Conservation (phyloP, 306 rosid genomes). For the Macrotyloma uniflorum region DNA sequence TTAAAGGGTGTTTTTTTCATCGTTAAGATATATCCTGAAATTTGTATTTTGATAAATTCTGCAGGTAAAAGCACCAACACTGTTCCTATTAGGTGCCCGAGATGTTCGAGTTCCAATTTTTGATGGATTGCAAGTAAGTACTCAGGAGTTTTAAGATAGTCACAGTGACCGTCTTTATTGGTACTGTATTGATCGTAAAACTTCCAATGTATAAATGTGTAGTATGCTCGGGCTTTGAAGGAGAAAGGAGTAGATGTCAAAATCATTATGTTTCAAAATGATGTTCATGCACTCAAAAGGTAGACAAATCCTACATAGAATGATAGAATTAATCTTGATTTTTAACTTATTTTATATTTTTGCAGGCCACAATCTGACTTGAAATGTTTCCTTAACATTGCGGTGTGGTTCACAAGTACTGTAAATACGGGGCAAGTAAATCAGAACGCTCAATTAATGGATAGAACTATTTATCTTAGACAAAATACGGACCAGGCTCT, state of each 20-base stretch:
- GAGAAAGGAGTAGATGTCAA: constrained; percentile 73
- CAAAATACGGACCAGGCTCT: neutral
- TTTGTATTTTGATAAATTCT: constrained; percentile 28
- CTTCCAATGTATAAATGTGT: constrained; percentile 8
- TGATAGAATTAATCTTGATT: neutral
- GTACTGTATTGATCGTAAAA: neutral
- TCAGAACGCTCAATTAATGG: neutral
- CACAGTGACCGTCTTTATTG: neutral
- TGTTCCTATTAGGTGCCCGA: constrained; percentile 79
- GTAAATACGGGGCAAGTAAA: constrained; percentile 42
- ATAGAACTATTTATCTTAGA: neutral
- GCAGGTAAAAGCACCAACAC: constrained; percentile 83
- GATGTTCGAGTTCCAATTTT: constrained; percentile 75
- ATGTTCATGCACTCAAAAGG: constrained; percentile 75
- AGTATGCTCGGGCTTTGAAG: constrained; percentile 76
- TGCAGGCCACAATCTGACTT: constrained; percentile 83
- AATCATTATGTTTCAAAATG: constrained; percentile 71
- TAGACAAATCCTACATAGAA: constrained; percentile 23
- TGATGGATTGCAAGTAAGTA: constrained; percentile 72
- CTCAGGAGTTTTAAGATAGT: neutral
- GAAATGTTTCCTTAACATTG: constrained; percentile 76
- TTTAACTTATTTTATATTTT: constrained; percentile 1
- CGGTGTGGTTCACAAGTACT: constrained; percentile 75
- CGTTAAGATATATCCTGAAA: neutral
- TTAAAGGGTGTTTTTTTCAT: neutral